Evolutionary conservation across 768 basidiomycete species (phyloP), one percentile per base, ranked within the genome.

Genomic region (Tulasnella sp.): DNA sequence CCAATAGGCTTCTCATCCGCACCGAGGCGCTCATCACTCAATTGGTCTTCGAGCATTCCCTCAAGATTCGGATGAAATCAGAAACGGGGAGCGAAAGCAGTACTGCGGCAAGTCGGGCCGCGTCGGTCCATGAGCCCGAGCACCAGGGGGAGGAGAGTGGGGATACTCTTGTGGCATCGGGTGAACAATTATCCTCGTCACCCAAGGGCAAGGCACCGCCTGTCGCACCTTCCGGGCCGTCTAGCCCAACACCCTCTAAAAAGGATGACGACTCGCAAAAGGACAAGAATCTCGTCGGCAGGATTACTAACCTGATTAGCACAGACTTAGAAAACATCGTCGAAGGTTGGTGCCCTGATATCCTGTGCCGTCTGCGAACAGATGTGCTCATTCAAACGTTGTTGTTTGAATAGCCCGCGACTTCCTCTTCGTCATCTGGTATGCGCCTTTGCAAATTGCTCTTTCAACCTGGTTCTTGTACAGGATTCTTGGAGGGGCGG

Each of bases 11-110:
- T 14, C 82, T 89, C 37, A 89, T 90, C 18, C 89, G 89, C 4
- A 82, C 86, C 6, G 90, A 93, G 83, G 88, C 86, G 46, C 85
- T 93, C 82, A 81, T 90, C 82, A 89, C 89, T 40, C 89, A 90
- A 83, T 87, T 96, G 9, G 91, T 96, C 84, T 97, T 96, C 86
- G 94, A 94, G 60, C 94, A 96, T 83, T 93, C 95, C 24, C 88
- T 95, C 8, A 89, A 91, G 42, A 90, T 94, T 64, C 89, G 93
- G 44, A 87, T 92, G 85, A 90, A 89, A 78, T 60, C 82, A 82
- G 9, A 84, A 83, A 14, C 84, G 84, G n/a, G 82, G 79, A 24
- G 82, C 84, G 81, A 82, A 48, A 69, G 28, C 8, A 34, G 31
- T 12, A 18, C 8, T 2, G 64, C 22, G 84, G 85, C 44, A 82